Conservation (phyloP, 2,329 filamentous ascomycete genomes). For the Ustilaginoidea virens region DNA sequence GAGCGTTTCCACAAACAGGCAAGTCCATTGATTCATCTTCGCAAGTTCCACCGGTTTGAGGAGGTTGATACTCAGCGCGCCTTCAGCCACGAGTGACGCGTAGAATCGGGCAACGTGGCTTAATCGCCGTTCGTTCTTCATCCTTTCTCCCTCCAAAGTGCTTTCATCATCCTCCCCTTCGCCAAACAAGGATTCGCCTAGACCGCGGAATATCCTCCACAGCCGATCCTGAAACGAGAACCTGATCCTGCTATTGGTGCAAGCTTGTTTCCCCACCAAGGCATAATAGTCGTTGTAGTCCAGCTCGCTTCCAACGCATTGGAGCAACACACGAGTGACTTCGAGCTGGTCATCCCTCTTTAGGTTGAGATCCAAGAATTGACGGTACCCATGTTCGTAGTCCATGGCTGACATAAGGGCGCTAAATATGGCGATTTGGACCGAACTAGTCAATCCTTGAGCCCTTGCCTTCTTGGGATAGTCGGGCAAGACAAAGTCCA, state of each 20-base stretch:
- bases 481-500: constrained; percentile 43
- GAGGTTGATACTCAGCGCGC: constrained; percentile 29
- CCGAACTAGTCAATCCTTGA: constrained; percentile 74
- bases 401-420: constrained; percentile 77
- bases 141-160: constrained; percentile 29
- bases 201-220: constrained; percentile 69
- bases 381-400: constrained; percentile 66
- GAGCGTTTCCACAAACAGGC: constrained; percentile 65
- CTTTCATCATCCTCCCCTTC: constrained; percentile 44
- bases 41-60: constrained; percentile 63
- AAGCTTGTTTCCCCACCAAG: constrained; percentile 65
- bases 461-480: constrained; percentile 57
- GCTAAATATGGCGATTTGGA: constrained; percentile 83
- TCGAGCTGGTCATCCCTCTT: constrained; percentile 79
- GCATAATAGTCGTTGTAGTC: constrained; percentile 90
- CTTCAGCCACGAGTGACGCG: constrained; percentile 31
- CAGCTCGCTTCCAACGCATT: constrained; percentile 71
- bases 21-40: constrained; percentile 61
- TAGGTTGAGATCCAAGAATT: constrained; percentile 66
- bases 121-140: constrained; percentile 32
- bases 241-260: constrained; percentile 56
- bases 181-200: constrained; percentile 67
- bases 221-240: constrained; percentile 80
- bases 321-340: constrained; percentile 73
- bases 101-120: constrained; percentile 40